Percentiles rank a stretch among this genome's conserved stretches.
These are phyloP conservation scores for Aspergillus biplanus DNA, from an alignment of 495 filamentous ascomycete species.

Conservation along the genomic window DNA sequence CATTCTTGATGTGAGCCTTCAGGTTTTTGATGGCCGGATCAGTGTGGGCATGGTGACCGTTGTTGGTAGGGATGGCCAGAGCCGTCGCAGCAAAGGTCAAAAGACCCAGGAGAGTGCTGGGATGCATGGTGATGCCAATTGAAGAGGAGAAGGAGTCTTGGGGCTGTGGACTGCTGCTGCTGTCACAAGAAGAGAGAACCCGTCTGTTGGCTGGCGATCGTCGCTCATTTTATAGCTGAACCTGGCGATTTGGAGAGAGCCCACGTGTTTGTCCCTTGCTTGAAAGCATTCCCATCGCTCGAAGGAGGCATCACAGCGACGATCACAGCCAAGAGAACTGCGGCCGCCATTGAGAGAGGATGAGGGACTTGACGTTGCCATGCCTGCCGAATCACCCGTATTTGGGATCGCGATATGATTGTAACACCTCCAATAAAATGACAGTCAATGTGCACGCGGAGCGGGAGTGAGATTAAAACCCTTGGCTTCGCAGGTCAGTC, in stretches of 20 bases:
- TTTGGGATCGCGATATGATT: background rate
- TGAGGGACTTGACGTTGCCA: no score
- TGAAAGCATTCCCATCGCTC: no score
- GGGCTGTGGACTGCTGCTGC: background rate
- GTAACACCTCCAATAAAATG: conserved; percentile 7
- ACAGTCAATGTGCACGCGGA: conserved; percentile 12
- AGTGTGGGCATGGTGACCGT: conserved; percentile 24
- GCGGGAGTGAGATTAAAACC: background rate
- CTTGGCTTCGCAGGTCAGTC: no score
- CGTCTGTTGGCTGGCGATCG: background rate
- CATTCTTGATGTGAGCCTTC: conserved; percentile 51
- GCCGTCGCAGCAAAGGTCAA: conserved; percentile 41
- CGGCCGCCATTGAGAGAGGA: no score
- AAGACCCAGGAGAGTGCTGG: conserved; percentile 36
- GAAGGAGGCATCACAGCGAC: background rate
- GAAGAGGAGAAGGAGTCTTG: conserved; percentile 2
- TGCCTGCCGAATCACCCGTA: background rate
- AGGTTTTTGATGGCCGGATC: conserved; percentile 34
- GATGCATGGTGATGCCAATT: conserved; percentile 32
- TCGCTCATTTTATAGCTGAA: background rate
- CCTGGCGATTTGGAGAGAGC: background rate
- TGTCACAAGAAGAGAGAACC: background rate
- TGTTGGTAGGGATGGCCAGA: conserved; percentile 30
- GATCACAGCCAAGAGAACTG: no score
- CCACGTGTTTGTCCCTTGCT: no score